Evolutionary conservation across 306 rosid genomes (phyloP).

Genomic region (Citrullus amarus): DNA sequence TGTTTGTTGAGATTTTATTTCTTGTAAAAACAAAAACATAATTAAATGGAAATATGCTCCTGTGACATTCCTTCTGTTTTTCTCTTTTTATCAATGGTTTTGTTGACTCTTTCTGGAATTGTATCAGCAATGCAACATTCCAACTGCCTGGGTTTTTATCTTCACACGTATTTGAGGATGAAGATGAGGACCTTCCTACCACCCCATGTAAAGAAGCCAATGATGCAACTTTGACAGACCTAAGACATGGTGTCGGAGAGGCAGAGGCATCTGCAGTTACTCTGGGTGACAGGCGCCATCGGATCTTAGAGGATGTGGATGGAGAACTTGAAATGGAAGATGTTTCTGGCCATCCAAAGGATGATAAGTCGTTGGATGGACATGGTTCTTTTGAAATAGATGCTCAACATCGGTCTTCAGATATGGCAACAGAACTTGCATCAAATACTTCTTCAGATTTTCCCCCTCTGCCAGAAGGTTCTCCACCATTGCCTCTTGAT

Average conservation of each 20-base stretch:
- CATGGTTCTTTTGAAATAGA: slow-evolving; percentile 39
- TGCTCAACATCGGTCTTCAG: slow-evolving; percentile 29
- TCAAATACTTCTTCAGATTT: slow-evolving; percentile 30
- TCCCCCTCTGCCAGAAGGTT: slow-evolving; percentile 50
- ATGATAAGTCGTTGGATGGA: slow-evolving; percentile 35
- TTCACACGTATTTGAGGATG: slow-evolving; percentile 71
- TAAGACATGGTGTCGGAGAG: slow-evolving; percentile 38
- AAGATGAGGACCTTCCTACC: slow-evolving; percentile 61
- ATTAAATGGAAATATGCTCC: neutral
- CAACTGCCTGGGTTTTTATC: slow-evolving; percentile 86
- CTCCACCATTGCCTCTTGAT: slow-evolving; percentile 89
- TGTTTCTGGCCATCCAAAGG: slow-evolving; percentile 84
- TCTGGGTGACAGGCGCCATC: slow-evolving; percentile 86
- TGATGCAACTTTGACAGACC: slow-evolving; percentile 38
- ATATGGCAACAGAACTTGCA: slow-evolving; percentile 28
- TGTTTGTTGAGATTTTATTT: neutral
- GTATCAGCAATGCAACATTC: slow-evolving; percentile 88
- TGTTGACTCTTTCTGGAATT: slow-evolving; percentile 2
- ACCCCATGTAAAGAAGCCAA: slow-evolving; percentile 38
- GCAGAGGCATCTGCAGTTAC: slow-evolving; percentile 55
- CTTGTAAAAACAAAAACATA: neutral
- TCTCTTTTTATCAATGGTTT: neutral
- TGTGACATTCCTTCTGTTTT: neutral
- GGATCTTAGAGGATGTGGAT: slow-evolving; percentile 92
- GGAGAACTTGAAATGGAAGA: slow-evolving; percentile 99